Percentiles rank a stretch among this genome's conserved stretches.
Conservation (phyloP, 2,329 filamentous ascomycete species). For the Chrysoporthe puriensis region DNA sequence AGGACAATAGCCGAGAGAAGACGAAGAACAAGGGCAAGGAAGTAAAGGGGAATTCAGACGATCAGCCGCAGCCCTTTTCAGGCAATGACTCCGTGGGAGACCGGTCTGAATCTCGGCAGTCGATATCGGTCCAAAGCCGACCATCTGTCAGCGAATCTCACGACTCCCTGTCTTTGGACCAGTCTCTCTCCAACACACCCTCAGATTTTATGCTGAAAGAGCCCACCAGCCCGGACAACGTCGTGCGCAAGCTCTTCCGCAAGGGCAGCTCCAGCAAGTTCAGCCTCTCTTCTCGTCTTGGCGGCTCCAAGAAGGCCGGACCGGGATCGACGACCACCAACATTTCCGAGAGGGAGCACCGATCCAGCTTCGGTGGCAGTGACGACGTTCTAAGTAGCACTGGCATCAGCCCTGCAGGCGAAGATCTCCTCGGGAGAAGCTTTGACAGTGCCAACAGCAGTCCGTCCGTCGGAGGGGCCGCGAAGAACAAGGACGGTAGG, state of each 20-base stretch:
- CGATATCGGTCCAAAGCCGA: conserved; percentile 27
- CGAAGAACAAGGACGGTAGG: conserved; percentile 41
- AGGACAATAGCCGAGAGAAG: conserved; percentile 44
- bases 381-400: conserved; percentile 53
- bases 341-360: conserved; percentile 54
- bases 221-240: conserved; percentile 52
- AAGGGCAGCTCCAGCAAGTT: conserved; percentile 71
- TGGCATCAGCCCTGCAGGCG: conserved; percentile 38
- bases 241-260: conserved; percentile 63
- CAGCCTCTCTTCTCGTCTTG: conserved; percentile 59
- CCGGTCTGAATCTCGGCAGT: conserved; percentile 40
- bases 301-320: conserved; percentile 55
- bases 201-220: conserved; percentile 53
- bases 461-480: conserved; percentile 58
- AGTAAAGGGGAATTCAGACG: conserved; percentile 39
- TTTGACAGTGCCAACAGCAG: conserved; percentile 61
- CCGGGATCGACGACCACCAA: conserved; percentile 60
- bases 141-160: conserved; percentile 51
- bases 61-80: conserved; percentile 15
- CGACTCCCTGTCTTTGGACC: conserved; percentile 61
- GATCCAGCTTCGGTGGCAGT: conserved; percentile 56
- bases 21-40: conserved; percentile 46
- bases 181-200: conserved; percentile 58
- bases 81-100: conserved; percentile 29
- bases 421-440: conserved; percentile 55